Evolutionary conservation across 257 asterid genomes (phyloP).

Genomic region (Phtheirospermum japonicum): DNA sequence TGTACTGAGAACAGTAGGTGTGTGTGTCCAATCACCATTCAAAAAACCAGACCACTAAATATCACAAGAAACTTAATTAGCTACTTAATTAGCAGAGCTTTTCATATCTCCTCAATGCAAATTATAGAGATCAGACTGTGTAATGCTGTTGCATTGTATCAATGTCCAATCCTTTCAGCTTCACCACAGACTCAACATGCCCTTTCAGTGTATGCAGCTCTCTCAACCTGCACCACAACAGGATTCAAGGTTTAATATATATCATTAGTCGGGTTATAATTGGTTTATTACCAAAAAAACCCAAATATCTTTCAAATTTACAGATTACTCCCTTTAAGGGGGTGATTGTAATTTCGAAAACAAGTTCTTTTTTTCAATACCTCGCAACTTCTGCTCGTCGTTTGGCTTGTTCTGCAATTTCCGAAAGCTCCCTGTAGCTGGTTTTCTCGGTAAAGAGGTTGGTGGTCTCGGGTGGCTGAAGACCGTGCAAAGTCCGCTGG

Average conservation of each 20-base stretch:
- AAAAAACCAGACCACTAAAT: slow-evolving; percentile 18
- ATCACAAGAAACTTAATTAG: slow-evolving; percentile 19
- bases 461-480: neutral
- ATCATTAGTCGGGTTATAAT: no score
- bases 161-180: neutral
- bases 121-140: neutral
- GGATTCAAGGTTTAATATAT: neutral
- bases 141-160: slow-evolving; percentile 1
- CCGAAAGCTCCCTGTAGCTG: slow-evolving; percentile 87
- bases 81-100: no score
- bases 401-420: slow-evolving; percentile 92
- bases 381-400: slow-evolving; percentile 91
- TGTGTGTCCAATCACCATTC: no score
- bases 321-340: no score
- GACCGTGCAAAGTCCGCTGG: slow-evolving; percentile 3
- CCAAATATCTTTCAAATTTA: no score
- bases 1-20: no score
- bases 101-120: neutral
- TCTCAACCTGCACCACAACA: neutral
- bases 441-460: slow-evolving; percentile 42
- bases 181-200: neutral
- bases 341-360: no score
- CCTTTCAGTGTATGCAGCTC: slow-evolving; percentile 6
- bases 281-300: no score
- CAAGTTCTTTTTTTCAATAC: slow-evolving; percentile 28